phyloP scores from a whole-genome alignment of 257 asterid genomes.

The Rhazya stricta region DNA sequence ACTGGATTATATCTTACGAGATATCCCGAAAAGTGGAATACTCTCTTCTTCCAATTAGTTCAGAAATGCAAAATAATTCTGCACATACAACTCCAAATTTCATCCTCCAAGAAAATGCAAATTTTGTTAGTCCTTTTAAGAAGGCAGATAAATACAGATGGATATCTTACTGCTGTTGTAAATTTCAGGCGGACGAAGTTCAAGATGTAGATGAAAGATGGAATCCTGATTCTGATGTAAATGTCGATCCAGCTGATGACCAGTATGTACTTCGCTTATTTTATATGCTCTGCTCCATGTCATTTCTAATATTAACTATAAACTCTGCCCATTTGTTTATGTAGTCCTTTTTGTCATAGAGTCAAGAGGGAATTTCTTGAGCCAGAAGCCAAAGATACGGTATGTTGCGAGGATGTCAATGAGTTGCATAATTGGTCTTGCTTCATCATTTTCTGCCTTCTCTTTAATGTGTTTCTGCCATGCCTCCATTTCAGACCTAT shows the following conservation, averaged over 20 bases:
- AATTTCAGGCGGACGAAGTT: slow-evolving; percentile 37
- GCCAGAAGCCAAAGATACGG: slow-evolving; percentile 63
- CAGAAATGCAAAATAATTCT: no score
- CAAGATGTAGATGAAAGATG: slow-evolving; percentile 35
- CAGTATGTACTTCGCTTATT: slow-evolving; percentile 19
- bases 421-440: neutral
- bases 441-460: neutral
- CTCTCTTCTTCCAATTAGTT: no score
- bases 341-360: slow-evolving; percentile 26
- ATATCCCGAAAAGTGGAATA: no score
- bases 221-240: slow-evolving; percentile 33
- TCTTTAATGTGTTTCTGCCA: no score
- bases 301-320: neutral
- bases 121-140: no score
- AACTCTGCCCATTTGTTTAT: neutral
- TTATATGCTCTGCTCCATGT: neutral
- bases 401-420: slow-evolving; percentile 20
- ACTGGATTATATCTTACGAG: no score
- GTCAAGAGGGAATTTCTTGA: slow-evolving; percentile 60
- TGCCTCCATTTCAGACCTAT: no score
- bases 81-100: no score
- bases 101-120: no score
- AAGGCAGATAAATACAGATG: no score
- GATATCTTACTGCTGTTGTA: neutral
- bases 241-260: slow-evolving; percentile 27